Evolutionary conservation across 176 grass and related monocot species (phyloP), one percentile per base, ranked within the genome.

Genomic region (Avena insularis): DNA sequence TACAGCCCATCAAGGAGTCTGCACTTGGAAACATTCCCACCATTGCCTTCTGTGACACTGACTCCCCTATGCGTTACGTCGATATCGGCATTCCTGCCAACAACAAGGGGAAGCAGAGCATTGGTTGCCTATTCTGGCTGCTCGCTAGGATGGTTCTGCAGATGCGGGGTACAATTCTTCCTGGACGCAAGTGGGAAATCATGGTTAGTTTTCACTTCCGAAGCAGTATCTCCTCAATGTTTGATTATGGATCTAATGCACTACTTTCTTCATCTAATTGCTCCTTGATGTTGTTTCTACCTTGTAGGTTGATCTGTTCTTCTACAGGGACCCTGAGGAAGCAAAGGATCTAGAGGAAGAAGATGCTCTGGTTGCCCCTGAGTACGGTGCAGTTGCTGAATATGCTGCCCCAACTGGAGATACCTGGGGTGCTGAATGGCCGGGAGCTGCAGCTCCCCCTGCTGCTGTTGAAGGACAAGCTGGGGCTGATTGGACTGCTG

Each of bases 71-170:
- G 95, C 91, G 93, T 8, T 98, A 98, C 15, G 95, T 98, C 2
- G 95, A 98, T 82, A 95, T 98, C 19, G 93, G 95, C 25, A 98
- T 98, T 84, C 95, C 95, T 12, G 89, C 95, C 13, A 98, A 98
- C 68, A 98, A 98, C 91, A 98, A 98, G 91, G 95, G 95, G 70
- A 98, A 95, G 54, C 85, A 93, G 80, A 95, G 93, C 79, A 98
- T 98, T 49, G 95, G 95, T 12, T 98, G 95, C 50, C 86, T 98
- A 31, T 98, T 90, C 66, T 98, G 93, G 95, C 77, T 95, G 13
- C 87, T 98, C 59, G 93, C 93, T 8, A 89, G 91, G 80, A 98
- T 98, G 95, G 95, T 98, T 71, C 87, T 98, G 58, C 88, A 92
- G 79, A 98, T 98, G 95, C 90, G 95, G 20, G 89, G 93, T 58